phyloP scores from a whole-genome alignment of 805 yeast species.

The Saccharomycopsis sp. region DNA sequence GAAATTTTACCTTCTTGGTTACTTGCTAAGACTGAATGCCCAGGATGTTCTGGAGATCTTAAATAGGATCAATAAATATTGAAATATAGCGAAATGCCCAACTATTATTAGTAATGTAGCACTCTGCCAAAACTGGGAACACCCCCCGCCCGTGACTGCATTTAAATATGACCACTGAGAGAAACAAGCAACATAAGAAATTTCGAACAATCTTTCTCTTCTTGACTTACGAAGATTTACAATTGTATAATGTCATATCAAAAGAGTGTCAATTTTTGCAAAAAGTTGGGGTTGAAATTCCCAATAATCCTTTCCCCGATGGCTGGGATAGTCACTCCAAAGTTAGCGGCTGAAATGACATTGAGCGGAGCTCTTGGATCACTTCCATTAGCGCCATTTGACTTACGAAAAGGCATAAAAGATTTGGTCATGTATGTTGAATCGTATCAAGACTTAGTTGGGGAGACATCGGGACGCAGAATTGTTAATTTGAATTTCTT shows the following conservation, averaged over 20 bases:
- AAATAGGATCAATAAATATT: too few species aligned
- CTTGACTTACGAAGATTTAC: too few species aligned
- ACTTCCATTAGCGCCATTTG: slow-evolving; percentile 28
- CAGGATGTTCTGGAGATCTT: slow-evolving; percentile 17
- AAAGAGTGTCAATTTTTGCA: background rate
- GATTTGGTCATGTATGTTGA: slow-evolving; percentile 18
- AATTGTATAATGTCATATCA: too few species aligned
- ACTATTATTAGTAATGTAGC: too few species aligned
- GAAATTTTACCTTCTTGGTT: slow-evolving; percentile 51
- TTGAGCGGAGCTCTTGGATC: slow-evolving; percentile 47
- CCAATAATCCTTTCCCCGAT: slow-evolving; percentile 54
- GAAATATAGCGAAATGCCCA: too few species aligned
- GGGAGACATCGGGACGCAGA: too few species aligned
- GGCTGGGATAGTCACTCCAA: slow-evolving; percentile 48
- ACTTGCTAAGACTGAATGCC: slow-evolving; percentile 6
- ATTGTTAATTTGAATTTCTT: slow-evolving; percentile 43
- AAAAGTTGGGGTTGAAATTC: slow-evolving; percentile 28
- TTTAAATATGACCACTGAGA: too few species aligned
- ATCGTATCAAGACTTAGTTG: slow-evolving; percentile 16
- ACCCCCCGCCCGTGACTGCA: too few species aligned
- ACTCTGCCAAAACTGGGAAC: too few species aligned
- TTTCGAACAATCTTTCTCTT: too few species aligned
- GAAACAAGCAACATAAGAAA: too few species aligned
- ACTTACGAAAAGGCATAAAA: slow-evolving; percentile 25
- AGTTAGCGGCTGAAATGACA: slow-evolving; percentile 37